Evolutionary conservation across 2,329 filamentous ascomycete species (phyloP), one percentile per base, ranked within the genome.

Genomic region (Simplicillium aogashimaense): DNA sequence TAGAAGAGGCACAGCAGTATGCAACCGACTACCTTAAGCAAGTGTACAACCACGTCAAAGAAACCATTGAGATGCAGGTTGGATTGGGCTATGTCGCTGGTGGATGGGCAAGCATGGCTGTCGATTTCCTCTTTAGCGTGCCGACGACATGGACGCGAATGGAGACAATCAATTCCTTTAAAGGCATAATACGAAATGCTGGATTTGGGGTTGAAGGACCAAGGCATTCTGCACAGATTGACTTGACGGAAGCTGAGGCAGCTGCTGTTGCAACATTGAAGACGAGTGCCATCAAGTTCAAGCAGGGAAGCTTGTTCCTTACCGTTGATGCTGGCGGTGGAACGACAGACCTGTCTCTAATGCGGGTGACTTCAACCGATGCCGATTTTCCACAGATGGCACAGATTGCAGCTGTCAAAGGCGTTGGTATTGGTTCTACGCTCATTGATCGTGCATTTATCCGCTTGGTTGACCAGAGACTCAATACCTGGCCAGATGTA

Each of bases 41-140:
- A 42, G 56, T 76, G 29, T 75, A 76, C 45, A 46, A 52, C 4
- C 67, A 75, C 45, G 54, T 74, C 35, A 67, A 66, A 40, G 62
- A 67, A 30, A 64, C 59, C 0, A 60, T 70, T 12, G 64, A 59
- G 49, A 56, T 53, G 15, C 58, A 65, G 36, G 57, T 61, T 5
- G 66, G 64, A 0, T 55, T 58, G 18, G 50, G 54, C 2, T 55
- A 58, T 3, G 38, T 50, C 20, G 51, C 33, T 39, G 53, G 55
- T 2, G 63, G 64, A 10, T 74, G 70, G 70, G 50, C 48, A n/a
- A 53, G 51, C 31, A 60, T 70, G 40, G 56, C 55, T 0, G 65
- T 77, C 2, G 64, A 69, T 31, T 78, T 76, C 47, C 54, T 76
- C 8, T 77, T 77, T 53, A 72, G 68, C 35, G 71, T 75, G 1